Evolutionary conservation across 768 basidiomycete genomes (phyloP).

Genomic region (Hemileccinum rubropunctum): DNA sequence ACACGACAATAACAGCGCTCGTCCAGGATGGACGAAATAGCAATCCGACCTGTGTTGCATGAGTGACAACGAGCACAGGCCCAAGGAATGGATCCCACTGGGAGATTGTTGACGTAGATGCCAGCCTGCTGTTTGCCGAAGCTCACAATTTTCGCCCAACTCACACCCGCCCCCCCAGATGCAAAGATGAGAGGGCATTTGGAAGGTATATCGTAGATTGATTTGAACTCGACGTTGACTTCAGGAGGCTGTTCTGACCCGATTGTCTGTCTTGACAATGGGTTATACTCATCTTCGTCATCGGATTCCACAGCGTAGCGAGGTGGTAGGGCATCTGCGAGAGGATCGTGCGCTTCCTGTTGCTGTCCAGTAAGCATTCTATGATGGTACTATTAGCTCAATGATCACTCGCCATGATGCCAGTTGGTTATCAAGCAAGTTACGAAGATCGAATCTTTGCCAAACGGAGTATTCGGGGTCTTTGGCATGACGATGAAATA

Average conservation of each 20-base stretch:
- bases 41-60: constrained; percentile 43
- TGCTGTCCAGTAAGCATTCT: neutral
- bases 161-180: constrained; percentile 42
- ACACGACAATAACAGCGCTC: constrained; percentile 44
- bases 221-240: constrained; percentile 38
- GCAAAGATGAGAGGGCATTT: constrained; percentile 41
- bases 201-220: constrained; percentile 28
- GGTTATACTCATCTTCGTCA: constrained; percentile 63
- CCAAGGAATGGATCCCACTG: constrained; percentile 34
- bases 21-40: constrained; percentile 52
- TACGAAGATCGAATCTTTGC: too few species aligned
- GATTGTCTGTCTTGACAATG: constrained; percentile 23
- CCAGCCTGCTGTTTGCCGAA: constrained; percentile 52
- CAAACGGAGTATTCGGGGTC: too few species aligned
- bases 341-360: constrained; percentile 49
- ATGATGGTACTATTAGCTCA: neutral
- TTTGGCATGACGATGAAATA: too few species aligned
- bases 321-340: constrained; percentile 55
- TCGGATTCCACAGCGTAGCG: constrained; percentile 65
- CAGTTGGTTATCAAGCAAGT: neutral
- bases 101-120: constrained; percentile 43
- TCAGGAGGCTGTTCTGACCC: constrained; percentile 12
- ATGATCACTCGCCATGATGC: constrained; percentile 13
- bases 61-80: neutral
- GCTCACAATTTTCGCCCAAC: constrained; percentile 51